These are phyloP conservation scores for Penicillium verhagenii DNA, from an alignment of 495 filamentous ascomycete genomes.

Conservation along the genomic window DNA sequence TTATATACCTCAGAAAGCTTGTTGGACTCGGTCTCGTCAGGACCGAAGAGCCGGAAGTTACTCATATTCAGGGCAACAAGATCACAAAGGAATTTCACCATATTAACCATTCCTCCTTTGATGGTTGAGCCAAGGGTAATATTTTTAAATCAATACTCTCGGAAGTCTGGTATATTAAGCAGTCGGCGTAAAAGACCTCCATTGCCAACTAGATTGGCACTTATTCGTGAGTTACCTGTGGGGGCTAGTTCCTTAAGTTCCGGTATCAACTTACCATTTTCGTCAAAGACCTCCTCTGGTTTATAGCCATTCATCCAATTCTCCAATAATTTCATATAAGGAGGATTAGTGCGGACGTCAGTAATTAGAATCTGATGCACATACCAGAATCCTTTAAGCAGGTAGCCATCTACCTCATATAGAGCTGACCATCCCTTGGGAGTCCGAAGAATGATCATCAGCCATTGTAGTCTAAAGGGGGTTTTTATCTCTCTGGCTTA, in stretches of 20 bases:
- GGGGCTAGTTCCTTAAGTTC: slow-evolving; percentile 63
- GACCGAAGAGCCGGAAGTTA: slow-evolving; percentile 70
- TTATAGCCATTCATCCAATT: slow-evolving; percentile 70
- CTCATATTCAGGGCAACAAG: slow-evolving; percentile 58
- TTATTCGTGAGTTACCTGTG: slow-evolving; percentile 60
- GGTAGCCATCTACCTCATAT: slow-evolving; percentile 61
- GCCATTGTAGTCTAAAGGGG: slow-evolving; percentile 66
- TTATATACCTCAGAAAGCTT: slow-evolving; percentile 67
- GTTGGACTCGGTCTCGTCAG: slow-evolving; percentile 76
- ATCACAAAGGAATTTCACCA: slow-evolving; percentile 62
- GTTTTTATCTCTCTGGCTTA: slow-evolving; percentile 62
- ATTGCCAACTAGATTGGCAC: slow-evolving; percentile 70
- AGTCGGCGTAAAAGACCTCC: slow-evolving; percentile 62
- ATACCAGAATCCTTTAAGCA: slow-evolving; percentile 69
- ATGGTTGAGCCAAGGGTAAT: slow-evolving; percentile 50
- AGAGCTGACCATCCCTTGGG: slow-evolving; percentile 75
- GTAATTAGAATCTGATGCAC: slow-evolving; percentile 70
- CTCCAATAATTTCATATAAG: slow-evolving; percentile 62
- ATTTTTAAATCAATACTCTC: slow-evolving; percentile 55
- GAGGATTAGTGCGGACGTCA: slow-evolving; percentile 57
- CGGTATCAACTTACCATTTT: slow-evolving; percentile 54
- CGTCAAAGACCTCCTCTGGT: slow-evolving; percentile 61
- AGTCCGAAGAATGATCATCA: slow-evolving; percentile 68
- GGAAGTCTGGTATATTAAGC: slow-evolving; percentile 64
- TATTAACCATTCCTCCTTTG: slow-evolving; percentile 60